Evolutionary conservation across 306 rosid species (phyloP).

Genomic region (Abrus precatorius): DNA sequence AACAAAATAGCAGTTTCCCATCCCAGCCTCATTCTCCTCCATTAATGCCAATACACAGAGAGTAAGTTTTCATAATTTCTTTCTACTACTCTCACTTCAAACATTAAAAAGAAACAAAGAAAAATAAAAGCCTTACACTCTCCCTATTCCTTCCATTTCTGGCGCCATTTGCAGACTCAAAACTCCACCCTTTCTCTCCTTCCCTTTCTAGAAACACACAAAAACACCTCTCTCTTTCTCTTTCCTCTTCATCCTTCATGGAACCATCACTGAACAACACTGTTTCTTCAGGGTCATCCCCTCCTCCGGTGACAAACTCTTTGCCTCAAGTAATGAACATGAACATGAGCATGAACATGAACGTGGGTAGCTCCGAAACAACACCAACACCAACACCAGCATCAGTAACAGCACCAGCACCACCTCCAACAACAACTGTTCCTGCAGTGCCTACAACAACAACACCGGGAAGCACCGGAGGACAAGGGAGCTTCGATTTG

Average conservation of each 20-base stretch:
- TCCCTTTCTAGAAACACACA: slow-evolving; percentile 37
- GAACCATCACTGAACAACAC: slow-evolving; percentile 44
- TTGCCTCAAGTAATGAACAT: slow-evolving; percentile 29
- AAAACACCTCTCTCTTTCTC: neutral
- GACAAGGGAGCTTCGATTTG: slow-evolving; percentile 58
- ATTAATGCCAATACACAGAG: slow-evolving; percentile 58
- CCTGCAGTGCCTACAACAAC: neutral
- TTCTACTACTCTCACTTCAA: slow-evolving; percentile 30
- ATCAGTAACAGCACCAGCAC: neutral
- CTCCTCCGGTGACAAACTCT: neutral
- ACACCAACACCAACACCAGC: neutral
- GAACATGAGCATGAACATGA: slow-evolving; percentile 30
- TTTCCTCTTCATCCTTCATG: slow-evolving; percentile 45
- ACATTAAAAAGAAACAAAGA: slow-evolving; percentile 43
- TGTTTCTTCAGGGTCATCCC: slow-evolving; percentile 49
- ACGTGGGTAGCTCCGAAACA: slow-evolving; percentile 13
- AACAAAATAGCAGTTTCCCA: slow-evolving; percentile 57
- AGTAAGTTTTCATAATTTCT: slow-evolving; percentile 47
- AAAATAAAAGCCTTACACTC: slow-evolving; percentile 22
- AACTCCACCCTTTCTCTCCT: slow-evolving; percentile 48
- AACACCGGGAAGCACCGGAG: slow-evolving; percentile 37
- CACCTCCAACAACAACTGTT: neutral
- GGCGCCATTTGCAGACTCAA: slow-evolving; percentile 88
- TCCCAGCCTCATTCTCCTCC: slow-evolving; percentile 62
- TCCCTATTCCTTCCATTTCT: slow-evolving; percentile 50